Base-by-base conservation (phyloP, 208 protist species). In the Kentomonas sorsogonicus region DNA sequence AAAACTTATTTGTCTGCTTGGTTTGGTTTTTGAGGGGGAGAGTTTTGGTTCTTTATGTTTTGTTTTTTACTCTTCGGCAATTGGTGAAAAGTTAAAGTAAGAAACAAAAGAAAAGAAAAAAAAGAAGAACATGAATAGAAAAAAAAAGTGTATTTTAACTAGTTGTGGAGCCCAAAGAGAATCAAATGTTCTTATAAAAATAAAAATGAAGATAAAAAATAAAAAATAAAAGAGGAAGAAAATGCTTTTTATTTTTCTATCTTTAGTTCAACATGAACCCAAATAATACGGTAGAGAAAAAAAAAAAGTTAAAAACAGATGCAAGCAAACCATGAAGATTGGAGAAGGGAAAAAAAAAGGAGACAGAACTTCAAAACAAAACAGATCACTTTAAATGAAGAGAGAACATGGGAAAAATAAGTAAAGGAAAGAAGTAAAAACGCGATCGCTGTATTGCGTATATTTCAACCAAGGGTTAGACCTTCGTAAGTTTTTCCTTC, bases 1-100 rank as follows among this genome's bases (percentile, higher is more conserved):
- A 26, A 48, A 52, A 50, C 43, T 66, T 53, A 44, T 72, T 57
- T 53, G 5, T 71, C 60, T 29, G 25, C 15, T 61, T 48, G 25
- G 3, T 44, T 46, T 52, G 16, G 26, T n/a, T n/a, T n/a, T n/a
- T n/a, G n/a, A n/a, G n/a, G n/a, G n/a, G n/a, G n/a, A n/a, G n/a
- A n/a, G n/a, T n/a, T 40, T 40, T 40, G 36, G 9, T 40, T 40
- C 9, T 27, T 27, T 6, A 23, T 27, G 27, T 38, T 18, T 54
- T 36, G 26, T 27, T 58, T 9, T 43, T 27, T 39, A 39, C 9
- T 23, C 10, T 45, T 45, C n/a, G 16, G 9, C 13, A 48, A 56
- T 27, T 3, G 47, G 55, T 36, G 27, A 39, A 46, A 27, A 66
- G 31, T 30, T 34, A 22, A 31, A 10, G 0, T 40, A 43, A 25